Base-by-base conservation (phyloP, 129 eudicot genomes). In the Kitagawia praeruptora region DNA sequence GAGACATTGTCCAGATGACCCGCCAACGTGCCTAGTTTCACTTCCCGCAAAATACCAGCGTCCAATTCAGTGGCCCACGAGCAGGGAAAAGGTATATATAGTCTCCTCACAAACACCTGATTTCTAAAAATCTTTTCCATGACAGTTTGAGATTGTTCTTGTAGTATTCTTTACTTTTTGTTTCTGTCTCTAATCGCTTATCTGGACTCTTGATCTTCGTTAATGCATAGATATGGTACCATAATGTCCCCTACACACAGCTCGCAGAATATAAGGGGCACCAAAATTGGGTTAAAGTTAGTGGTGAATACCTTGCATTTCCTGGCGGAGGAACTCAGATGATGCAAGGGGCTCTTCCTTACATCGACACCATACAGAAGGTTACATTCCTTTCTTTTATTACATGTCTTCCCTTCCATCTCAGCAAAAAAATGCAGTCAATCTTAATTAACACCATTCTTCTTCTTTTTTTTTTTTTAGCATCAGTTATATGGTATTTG, bases 271-370 rank as follows among this genome's bases (percentile, higher is more conserved):
- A 74, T 63, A 88, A 88, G 76, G 92, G 92, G 31, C 89, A 86
- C 80, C 92, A 88, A 78, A 88, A 88, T 49, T 88, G 92, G 92
- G 92, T 88, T 76, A 88, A 88, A 84, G 92, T 88, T 54, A 80
- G 78, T 2, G 92, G 92, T 5, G 89, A 88, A 58, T 86, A 86
- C 82, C 85, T 88, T 77, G 48, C 83, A 38, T 88, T 88, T 58
- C 92, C 92, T 0, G 92, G 92, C 12, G 92, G 92, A 58, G 92
- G 92, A 45, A 88, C 92, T 45, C 92, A 88, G 73, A 81, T 88
- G 71, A 88, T 72, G 67, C 84, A 88, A 48, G 89, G 92, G 41
- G 89, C 92, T 34, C 89, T 86, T 78, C 92, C 86, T 82, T 88
- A 88, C 49, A 86, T 88, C 3, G 88, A 88, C 77, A 80, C 81